phyloP scores from a whole-genome alignment of 106 monocot genomes.

The Phalaenopsis equestris region DNA sequence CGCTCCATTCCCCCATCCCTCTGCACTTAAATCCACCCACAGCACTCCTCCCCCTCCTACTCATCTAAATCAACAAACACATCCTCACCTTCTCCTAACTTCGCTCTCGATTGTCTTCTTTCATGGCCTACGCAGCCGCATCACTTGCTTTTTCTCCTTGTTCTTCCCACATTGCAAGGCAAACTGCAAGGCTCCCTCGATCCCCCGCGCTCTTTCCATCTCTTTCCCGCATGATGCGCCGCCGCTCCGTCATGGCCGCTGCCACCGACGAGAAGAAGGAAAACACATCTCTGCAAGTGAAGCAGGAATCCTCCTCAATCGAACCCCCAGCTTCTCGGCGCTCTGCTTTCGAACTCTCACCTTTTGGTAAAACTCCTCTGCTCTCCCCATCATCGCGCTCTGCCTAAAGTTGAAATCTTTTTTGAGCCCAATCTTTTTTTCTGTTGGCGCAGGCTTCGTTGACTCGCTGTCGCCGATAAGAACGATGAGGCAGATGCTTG shows the following conservation, averaged over 20 bases:
- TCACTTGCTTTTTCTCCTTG: neutral
- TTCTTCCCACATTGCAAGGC: neutral
- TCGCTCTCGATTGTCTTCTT: neutral
- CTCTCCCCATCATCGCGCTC: neutral
- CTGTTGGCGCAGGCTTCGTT: constrained; percentile 27
- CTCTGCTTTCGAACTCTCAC: constrained; percentile 37
- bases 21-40: neutral
- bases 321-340: constrained; percentile 33
- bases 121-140: constrained; percentile 9
- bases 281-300: neutral
- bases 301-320: constrained; percentile 1
- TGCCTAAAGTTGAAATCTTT: neutral
- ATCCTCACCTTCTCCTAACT: neutral
- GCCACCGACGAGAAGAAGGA: neutral
- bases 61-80: too few relatives aligned
- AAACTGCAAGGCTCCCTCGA: neutral
- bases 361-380: constrained; percentile 38
- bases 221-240: neutral
- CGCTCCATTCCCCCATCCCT: neutral
- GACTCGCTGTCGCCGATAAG: constrained; percentile 67
- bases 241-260: constrained; percentile 1
- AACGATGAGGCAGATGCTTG: constrained; percentile 71
- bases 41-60: neutral
- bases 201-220: neutral
- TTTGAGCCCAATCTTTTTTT: neutral